A percentile compares a stretch with the other conserved stretches of the same genome.
Evolutionary conservation across 495 filamentous ascomycete species (phyloP).

Genomic region (Lasiosphaeria hispida): DNA sequence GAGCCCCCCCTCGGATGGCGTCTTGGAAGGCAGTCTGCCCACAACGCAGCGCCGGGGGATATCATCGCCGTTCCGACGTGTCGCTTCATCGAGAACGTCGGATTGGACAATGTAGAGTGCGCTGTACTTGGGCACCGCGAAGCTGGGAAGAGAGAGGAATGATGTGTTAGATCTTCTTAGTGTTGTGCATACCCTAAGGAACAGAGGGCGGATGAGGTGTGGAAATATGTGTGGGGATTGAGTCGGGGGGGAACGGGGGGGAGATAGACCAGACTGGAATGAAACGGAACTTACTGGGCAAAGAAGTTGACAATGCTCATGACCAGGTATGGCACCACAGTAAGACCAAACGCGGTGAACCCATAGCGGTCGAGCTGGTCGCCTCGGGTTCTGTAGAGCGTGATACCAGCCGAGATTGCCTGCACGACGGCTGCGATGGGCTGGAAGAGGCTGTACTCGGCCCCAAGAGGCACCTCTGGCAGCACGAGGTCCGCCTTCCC

Average conservation of each 20-base stretch:
- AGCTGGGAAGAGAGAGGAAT: background rate
- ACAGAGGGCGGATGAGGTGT: too few relatives aligned
- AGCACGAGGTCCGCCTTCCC: too few relatives aligned
- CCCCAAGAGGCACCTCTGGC: too few relatives aligned
- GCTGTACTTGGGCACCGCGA: background rate
- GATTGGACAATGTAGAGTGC: constrained; percentile 2
- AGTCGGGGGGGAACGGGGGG: too few relatives aligned
- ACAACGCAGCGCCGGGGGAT: background rate
- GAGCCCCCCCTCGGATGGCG: too few relatives aligned
- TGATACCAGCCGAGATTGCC: constrained; percentile 1
- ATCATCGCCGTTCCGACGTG: background rate
- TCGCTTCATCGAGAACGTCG: constrained; percentile 2
- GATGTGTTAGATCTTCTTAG: too few relatives aligned
- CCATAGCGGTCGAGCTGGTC: constrained; percentile 6
- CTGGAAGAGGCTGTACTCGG: constrained; percentile 1
- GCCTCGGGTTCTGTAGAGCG: constrained; percentile 2
- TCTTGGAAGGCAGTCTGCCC: background rate
- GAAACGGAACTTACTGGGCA: background rate
- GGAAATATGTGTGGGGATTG: too few relatives aligned
- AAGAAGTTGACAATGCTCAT: constrained; percentile 9
- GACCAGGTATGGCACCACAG: background rate
- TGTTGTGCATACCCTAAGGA: too few relatives aligned
- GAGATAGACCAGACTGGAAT: too few relatives aligned
- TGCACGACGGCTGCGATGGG: too few relatives aligned
- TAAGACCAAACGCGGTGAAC: constrained; percentile 1